Conservation (phyloP, 345 rosid species). For the Pseudoturritis turrita region DNA sequence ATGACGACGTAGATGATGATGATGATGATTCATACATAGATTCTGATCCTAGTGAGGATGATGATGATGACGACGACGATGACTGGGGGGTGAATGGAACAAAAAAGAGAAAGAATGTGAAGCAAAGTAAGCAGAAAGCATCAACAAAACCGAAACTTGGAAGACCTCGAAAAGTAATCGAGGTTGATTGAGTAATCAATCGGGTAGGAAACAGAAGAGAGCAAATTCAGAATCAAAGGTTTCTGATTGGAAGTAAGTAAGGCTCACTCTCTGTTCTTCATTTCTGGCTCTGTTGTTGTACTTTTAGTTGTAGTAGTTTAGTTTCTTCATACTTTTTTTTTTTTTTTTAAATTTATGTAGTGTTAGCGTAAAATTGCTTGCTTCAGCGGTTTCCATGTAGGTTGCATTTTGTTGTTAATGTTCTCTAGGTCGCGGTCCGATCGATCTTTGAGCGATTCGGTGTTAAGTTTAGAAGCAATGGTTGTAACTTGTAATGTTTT, state of each 20-base stretch:
- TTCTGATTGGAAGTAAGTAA: constrained; percentile 29
- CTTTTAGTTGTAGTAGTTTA: constrained; percentile 18
- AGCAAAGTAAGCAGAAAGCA: constrained; percentile 40
- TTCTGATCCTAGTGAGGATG: constrained; percentile 47
- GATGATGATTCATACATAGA: constrained; percentile 43
- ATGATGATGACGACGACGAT: constrained; percentile 45
- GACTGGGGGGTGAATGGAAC: constrained; percentile 36
- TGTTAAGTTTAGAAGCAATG: not conserved
- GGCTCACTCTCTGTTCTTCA: constrained; percentile 9
- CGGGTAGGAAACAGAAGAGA: not conserved
- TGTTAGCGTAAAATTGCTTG: too few species aligned
- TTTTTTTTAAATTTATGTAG: too few species aligned
- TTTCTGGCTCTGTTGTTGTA: constrained; percentile 23
- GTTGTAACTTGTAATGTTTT: not conserved
- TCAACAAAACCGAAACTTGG: constrained; percentile 35
- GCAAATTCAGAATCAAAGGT: not conserved
- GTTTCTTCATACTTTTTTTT: not conserved
- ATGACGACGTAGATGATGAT: constrained; percentile 33
- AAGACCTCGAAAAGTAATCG: constrained; percentile 36
- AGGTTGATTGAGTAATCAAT: constrained; percentile 14
- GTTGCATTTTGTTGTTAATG: not conserved
- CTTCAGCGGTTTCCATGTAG: too few species aligned
- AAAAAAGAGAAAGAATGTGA: constrained; percentile 37
- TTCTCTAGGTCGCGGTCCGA: not conserved
- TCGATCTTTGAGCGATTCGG: not conserved